Evolutionary conservation across 768 basidiomycete genomes (phyloP).

Genomic region (Lactarius sanguifluus): DNA sequence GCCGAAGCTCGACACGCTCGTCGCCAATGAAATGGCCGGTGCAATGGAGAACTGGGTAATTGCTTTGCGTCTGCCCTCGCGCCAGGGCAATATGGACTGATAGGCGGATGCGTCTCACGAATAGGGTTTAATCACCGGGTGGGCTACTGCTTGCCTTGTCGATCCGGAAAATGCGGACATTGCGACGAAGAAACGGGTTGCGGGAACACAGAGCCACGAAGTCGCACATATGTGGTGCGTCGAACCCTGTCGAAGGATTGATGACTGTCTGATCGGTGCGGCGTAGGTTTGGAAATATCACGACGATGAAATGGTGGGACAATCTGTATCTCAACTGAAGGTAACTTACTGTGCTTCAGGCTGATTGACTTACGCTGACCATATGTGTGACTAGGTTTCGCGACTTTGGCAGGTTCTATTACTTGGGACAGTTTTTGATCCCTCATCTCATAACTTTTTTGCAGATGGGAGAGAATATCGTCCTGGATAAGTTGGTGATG

Average conservation of each 20-base stretch:
- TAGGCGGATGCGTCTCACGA: not conserved
- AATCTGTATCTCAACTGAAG: slow-evolving; percentile 82
- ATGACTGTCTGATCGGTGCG: not conserved
- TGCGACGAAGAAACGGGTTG: slow-evolving; percentile 75
- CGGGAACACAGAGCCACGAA: slow-evolving; percentile 79
- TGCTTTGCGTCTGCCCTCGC: not conserved
- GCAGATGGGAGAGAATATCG: slow-evolving; percentile 53
- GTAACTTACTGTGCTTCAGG: slow-evolving; percentile 49
- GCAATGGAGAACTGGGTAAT: slow-evolving; percentile 88
- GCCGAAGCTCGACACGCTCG: slow-evolving; percentile 92
- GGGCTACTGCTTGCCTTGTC: slow-evolving; percentile 76
- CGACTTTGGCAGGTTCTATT: slow-evolving; percentile 56
- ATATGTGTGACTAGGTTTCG: slow-evolving; percentile 72
- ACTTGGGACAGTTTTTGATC: slow-evolving; percentile 22
- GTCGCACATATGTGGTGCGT: slow-evolving; percentile 78
- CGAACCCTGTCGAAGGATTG: not conserved
- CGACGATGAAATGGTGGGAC: slow-evolving; percentile 94
- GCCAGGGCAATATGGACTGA: not conserved
- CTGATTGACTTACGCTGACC: slow-evolving; percentile 11
- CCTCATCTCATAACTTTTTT: slow-evolving; percentile 5
- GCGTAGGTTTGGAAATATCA: slow-evolving; percentile 84
- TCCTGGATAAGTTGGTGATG: slow-evolving; percentile 13
- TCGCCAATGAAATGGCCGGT: slow-evolving; percentile 85
- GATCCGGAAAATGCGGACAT: slow-evolving; percentile 74
- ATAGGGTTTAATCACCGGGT: slow-evolving; percentile 82